Evolutionary conservation across 2,329 filamentous ascomycete genomes (phyloP), one percentile per base, ranked within the genome.

Genomic region (Lomentospora prolificans): DNA sequence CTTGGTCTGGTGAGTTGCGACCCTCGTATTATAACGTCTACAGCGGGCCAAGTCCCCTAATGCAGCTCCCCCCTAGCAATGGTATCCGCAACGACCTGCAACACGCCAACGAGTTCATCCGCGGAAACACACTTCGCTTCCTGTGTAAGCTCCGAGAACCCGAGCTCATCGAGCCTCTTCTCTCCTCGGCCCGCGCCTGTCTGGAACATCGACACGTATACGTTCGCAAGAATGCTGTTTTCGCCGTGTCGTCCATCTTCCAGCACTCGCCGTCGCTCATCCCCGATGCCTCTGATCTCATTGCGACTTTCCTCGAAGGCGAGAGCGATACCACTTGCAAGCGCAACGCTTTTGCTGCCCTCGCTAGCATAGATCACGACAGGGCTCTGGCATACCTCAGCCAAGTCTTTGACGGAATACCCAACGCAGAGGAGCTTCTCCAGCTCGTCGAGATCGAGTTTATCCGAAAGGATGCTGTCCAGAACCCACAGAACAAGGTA

Each of bases 31-130:
- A 4, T 6, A 27, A 33, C 19, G 14, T 3, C 17, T 30, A 3
- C 8, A 17, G 27, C 51, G 22, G 52, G 59, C 46, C 54, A 14
- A 28, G 39, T 51, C 22, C 52, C n/a, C 25, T 48, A 28, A 57
- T 50, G 24, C 36, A 28, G 24, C 17, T 22, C 31, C 14, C 4
- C 22, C 55, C 55, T 65, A 96, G 92, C 73, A 99, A 99, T 72
- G 94, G 94, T 62, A 97, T 99, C 67, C 86, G 92, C 67, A 96
- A 97, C 71, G 94, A 99, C 68, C 79, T 99, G 59, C 92, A 97
- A 70, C 92, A 96, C 65, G 85, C 94, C 57, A 97, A 99, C 77
- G 94, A 99, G 78, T 99, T 96, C 73, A 91, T 99, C 62, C 85
- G 94, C 62, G 94, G 94, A 68, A 96, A 96, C 70, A 99, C 94